Evolutionary conservation across 192 early-diverging fungal genomes (phyloP).

Genomic region (Backusella liffmaniae): DNA sequence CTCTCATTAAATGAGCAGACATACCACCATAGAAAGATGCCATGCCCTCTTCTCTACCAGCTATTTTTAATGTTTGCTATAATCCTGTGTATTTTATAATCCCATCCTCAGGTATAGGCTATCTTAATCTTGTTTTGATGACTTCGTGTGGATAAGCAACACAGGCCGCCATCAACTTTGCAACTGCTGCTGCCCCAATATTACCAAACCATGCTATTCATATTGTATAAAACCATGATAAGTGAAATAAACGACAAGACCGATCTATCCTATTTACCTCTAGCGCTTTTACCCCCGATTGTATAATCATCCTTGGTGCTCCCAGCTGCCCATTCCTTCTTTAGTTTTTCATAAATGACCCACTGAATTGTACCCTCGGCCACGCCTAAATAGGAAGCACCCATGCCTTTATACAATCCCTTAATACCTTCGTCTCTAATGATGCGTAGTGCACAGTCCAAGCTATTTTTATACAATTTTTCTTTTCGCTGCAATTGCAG

Average conservation of each 20-base stretch:
- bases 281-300: constrained; percentile 21
- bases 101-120: constrained; percentile 67
- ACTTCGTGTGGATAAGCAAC: constrained; percentile 97
- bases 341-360: constrained; percentile 94
- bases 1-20: constrained; percentile 90
- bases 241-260: not conserved
- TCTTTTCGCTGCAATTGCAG: constrained; percentile 79
- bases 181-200: constrained; percentile 75
- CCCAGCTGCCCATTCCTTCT: constrained; percentile 40
- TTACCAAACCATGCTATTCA: constrained; percentile 75
- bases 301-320: not conserved
- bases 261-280: constrained; percentile 17
- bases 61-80: constrained; percentile 47
- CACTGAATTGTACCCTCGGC: constrained; percentile 93
- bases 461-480: constrained; percentile 68
- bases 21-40: constrained; percentile 92
- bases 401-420: constrained; percentile 88
- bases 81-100: constrained; percentile 78
- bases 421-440: constrained; percentile 76
- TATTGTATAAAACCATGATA: not conserved
- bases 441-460: constrained; percentile 71
- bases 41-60: constrained; percentile 80
- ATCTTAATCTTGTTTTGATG: constrained; percentile 84
- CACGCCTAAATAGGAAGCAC: constrained; percentile 86
- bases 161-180: constrained; percentile 87